phyloP scores from a whole-genome alignment of 1,284 basidiomycete species.

The Porogramme epimiltina region DNA sequence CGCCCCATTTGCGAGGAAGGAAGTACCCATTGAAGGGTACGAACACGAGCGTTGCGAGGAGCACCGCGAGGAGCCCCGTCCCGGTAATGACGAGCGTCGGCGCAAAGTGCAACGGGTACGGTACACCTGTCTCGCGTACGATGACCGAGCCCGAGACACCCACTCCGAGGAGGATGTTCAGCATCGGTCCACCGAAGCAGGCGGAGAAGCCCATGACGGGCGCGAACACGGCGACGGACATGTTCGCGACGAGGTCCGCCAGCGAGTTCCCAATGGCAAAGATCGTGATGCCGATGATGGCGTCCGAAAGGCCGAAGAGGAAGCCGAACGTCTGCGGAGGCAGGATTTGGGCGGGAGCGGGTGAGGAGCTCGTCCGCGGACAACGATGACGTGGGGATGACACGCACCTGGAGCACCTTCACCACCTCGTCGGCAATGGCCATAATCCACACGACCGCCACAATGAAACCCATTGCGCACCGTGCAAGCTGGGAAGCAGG shows the following conservation, averaged over 20 bases:
- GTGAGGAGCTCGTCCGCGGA: background rate
- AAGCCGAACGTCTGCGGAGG: constrained; percentile 87
- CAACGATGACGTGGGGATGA: background rate
- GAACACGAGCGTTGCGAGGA: constrained; percentile 78
- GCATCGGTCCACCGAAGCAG: constrained; percentile 94
- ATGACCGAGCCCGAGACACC: constrained; percentile 81
- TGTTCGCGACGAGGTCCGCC: constrained; percentile 96
- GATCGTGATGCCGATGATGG: constrained; percentile 94
- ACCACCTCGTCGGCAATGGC: constrained; percentile 95
- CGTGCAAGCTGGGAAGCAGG: constrained; percentile 68
- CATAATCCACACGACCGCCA: constrained; percentile 94
- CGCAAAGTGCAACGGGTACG: constrained; percentile 77
- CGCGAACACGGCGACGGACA: constrained; percentile 87
- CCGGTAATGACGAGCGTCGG: constrained; percentile 85
- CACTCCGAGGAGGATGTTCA: constrained; percentile 92
- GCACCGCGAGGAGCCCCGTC: constrained; percentile 74
- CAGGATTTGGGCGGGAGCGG: constrained; percentile 1
- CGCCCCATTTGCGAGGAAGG: constrained; percentile 80
- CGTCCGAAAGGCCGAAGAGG: constrained; percentile 94
- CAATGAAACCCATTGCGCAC: constrained; percentile 87
- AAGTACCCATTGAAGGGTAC: constrained; percentile 86
- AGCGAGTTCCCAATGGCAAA: constrained; percentile 97
- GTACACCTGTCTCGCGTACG: constrained; percentile 57
- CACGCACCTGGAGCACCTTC: constrained; percentile 78
- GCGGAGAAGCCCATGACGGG: constrained; percentile 92